These are phyloP conservation scores for Epichloe hybrida DNA, from an alignment of 2,329 filamentous ascomycete genomes.

Conservation along the genomic window DNA sequence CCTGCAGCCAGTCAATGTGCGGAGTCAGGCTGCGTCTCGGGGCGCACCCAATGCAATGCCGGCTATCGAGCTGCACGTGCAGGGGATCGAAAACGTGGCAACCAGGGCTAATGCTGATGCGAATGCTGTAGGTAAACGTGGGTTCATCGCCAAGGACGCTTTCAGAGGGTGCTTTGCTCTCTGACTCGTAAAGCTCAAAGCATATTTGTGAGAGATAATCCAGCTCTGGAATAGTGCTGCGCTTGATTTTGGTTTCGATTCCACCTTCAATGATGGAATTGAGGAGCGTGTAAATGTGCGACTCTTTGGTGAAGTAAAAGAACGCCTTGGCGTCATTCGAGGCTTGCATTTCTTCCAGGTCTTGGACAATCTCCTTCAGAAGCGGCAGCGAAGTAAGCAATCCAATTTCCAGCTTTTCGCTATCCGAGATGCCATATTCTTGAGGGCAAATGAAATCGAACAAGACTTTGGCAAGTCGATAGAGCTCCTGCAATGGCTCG, in stretches of 20 bases:
- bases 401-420: conserved; percentile 96
- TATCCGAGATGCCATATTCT: conserved; percentile 91
- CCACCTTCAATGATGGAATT: conserved; percentile 97
- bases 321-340: conserved; percentile 90
- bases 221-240: conserved; percentile 88
- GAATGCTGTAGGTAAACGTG: conserved; percentile 85
- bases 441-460: conserved; percentile 98
- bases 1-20: conserved; percentile 89
- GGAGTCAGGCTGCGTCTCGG: conserved; percentile 80
- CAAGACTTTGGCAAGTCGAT: conserved; percentile 82
- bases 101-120: conserved; percentile 88
- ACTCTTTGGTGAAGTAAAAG: conserved; percentile 99
- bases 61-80: conserved; percentile 89
- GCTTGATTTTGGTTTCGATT: conserved; percentile 90
- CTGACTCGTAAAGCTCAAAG: conserved; percentile 94
- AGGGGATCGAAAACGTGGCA: conserved; percentile 94
- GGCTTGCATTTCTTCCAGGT: conserved; percentile 93
- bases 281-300: conserved; percentile 92
- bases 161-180: conserved; percentile 47
- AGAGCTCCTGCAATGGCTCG: conserved; percentile 81
- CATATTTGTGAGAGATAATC: conserved; percentile 97
- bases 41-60: conserved; percentile 90
- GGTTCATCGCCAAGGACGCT: conserved; percentile 38
- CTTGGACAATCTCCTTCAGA: conserved; percentile 90
- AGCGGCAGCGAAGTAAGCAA: conserved; percentile 85